Percentiles rank a stretch among this genome's conserved stretches.
Conservation (phyloP, 2,329 filamentous ascomycete genomes). For the Fusarium sp. region DNA sequence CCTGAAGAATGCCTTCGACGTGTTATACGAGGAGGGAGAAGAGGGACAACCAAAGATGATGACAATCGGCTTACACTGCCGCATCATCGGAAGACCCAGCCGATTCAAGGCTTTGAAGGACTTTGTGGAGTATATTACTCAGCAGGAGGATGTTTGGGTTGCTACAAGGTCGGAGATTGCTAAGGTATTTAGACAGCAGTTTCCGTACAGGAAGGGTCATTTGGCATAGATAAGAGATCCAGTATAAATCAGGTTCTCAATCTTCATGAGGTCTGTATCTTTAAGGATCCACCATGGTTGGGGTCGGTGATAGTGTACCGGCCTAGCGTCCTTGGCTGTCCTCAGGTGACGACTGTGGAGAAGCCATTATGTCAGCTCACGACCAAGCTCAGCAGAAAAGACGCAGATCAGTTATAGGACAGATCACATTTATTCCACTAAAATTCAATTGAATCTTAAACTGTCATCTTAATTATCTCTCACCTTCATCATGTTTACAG, state of each 20-base stretch:
- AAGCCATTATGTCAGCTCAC: conserved; percentile 9
- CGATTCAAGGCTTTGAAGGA: conserved; percentile 9
- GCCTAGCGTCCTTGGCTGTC: not conserved
- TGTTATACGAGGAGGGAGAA: conserved; percentile 2
- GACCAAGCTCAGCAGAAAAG: not conserved
- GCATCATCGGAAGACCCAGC: conserved; percentile 3
- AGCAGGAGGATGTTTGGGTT: conserved; percentile 9
- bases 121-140: conserved; percentile 13
- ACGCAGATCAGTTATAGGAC: not conserved
- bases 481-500: not conserved
- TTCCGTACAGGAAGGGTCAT: not conserved
- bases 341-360: conserved; percentile 8
- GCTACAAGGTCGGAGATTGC: conserved; percentile 5
- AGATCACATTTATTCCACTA: not conserved
- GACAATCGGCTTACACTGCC: conserved; percentile 9
- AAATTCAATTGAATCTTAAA: no score
- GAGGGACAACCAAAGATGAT: conserved; percentile 3
- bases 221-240: not conserved
- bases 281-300: not conserved
- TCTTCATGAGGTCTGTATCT: not conserved
- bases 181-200: not conserved
- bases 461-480: no score
- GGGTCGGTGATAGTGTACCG: no score
- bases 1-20: conserved; percentile 8
- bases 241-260: not conserved